Base-by-base conservation (phyloP, 192 early-diverging fungal genomes). In the Dispira simplex region DNA sequence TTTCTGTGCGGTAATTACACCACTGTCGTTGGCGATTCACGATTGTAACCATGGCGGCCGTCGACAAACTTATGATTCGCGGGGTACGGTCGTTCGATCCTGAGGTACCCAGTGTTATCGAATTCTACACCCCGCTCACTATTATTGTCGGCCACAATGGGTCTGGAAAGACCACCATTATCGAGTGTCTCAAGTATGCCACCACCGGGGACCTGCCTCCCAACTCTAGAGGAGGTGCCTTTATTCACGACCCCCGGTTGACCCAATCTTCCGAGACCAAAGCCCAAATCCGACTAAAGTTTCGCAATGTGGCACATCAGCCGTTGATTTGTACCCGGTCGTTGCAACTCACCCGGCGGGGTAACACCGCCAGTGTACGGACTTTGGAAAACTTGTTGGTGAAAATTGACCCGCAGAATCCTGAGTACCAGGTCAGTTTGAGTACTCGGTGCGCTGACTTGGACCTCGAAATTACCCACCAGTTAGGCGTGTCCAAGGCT, bases 111-210 rank as follows among this genome's bases (percentile, higher is more conserved):
- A 74, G 80, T 26, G 81, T 83, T 44, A 88, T 99, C 8, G 81
- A 88, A 43, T 95, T 99, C 67, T 87, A 84, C 58, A 84, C 87
- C 9, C 93, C 93, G 1, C 77, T 98, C 47, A 99, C 97, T 5
- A 75, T 99, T 28, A 97, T 99, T 64, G 86, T 94, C 27, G 97
- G 97, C 0, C 84, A 89, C 68, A 98, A 98, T 70, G 95, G 95
- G 9, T 87, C 89, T 14, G 97, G 97, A 23, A 99, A 98, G 71
- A 99, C 97, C 28, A 99, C 93, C 0, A 90, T 99, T 62, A 95
- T 99, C 63, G 97, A 99, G 69, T 87, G 91, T 56, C 75, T 99
- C 8, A 98, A 94, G 71, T 99, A 95, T 76, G 85, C 85, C 0
- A 92, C 90, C 3, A 97, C 95, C 2, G 97, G 95, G 8, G 87